Evolutionary conservation across 225 moss, liverwort and hornwort genomes (phyloP).

Genomic region (Polytrichum formosum): DNA sequence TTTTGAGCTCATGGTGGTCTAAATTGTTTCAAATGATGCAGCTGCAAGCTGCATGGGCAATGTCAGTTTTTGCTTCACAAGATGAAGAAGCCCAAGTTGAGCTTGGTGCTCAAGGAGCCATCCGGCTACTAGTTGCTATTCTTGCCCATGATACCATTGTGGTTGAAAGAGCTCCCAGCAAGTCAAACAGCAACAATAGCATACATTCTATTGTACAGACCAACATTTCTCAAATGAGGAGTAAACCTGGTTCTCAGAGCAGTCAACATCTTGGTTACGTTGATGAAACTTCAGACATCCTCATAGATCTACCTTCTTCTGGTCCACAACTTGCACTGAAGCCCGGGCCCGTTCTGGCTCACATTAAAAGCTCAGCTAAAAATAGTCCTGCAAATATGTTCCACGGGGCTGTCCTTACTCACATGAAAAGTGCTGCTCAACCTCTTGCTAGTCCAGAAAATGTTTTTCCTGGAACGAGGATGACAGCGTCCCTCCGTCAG

Average conservation of each 20-base stretch:
- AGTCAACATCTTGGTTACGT: not conserved
- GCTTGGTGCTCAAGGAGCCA: conserved; percentile 52
- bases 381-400: not conserved
- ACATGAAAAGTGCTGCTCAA: not conserved
- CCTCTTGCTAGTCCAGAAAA: not conserved
- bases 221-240: conserved; percentile 26
- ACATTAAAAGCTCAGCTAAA: no score
- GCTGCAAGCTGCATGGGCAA: conserved; percentile 46
- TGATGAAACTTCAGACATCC: not conserved
- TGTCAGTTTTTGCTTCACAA: conserved; percentile 44
- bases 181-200: conserved; percentile 27
- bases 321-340: not conserved
- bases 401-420: not conserved
- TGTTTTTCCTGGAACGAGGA: not conserved
- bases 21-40: conserved; percentile 2
- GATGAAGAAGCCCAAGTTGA: conserved; percentile 41
- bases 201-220: conserved; percentile 42
- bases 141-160: conserved; percentile 34
- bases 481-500: not conserved
- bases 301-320: not conserved
- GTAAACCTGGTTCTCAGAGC: conserved; percentile 16
- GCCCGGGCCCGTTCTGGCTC: not conserved
- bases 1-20: no score
- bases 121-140: conserved; percentile 41
- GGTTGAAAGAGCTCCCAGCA: conserved; percentile 1